Base-by-base conservation (phyloP, 2,329 filamentous ascomycete genomes). In the Plectosphaerella cucumerina region DNA sequence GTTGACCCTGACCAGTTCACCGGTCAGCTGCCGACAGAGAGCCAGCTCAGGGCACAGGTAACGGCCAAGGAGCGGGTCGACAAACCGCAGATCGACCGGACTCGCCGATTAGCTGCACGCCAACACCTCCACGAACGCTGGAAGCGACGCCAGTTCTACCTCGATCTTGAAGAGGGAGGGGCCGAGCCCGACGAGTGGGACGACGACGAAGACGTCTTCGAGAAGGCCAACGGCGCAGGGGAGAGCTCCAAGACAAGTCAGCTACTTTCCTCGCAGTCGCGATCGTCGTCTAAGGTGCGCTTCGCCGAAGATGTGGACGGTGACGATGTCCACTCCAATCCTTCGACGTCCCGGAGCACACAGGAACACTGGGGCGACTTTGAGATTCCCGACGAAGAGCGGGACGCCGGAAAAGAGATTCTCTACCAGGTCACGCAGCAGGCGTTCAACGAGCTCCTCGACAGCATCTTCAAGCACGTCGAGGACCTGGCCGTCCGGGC, bases 371-470 rank as follows among this genome's bases (percentile, higher is more conserved):
- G 86, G 85, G 86, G 86, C 46, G 86, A 86, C 17, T 86, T 89
- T 66, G 87, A 90, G 48, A 85, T 95, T 15, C 87, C 89, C 1
- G 84, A 89, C 57, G 85, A 87, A 1, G 91, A 96, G 65, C 81
- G 80, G 53, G 91, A 96, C 65, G 85, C 90, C 6, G 90, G 90
- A 35, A 90, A 87, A 59, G 90, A 97, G 63, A 87, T 97, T 4
- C 73, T 97, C 1, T 97, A 96, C 62, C 89, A 96, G 65, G 85
- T 95, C 31, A 91, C 90, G 0, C 91, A 97, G 66, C 88, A 96
- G 67, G 88, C 90, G 0, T 90, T 96, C 71, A 97, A 97, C 62
- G 91, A 97, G 68, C 75, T 97, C 2, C 80, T 99, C 0, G 90
- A 97, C 62, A 80, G 85, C 1, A 76, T 99, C 0, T 99, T 99